Percentiles rank a stretch among this genome's conserved stretches.
These are phyloP conservation scores for Brasilioporus rufonigricans DNA, from an alignment of 768 basidiomycete species.

Conservation along the genomic window DNA sequence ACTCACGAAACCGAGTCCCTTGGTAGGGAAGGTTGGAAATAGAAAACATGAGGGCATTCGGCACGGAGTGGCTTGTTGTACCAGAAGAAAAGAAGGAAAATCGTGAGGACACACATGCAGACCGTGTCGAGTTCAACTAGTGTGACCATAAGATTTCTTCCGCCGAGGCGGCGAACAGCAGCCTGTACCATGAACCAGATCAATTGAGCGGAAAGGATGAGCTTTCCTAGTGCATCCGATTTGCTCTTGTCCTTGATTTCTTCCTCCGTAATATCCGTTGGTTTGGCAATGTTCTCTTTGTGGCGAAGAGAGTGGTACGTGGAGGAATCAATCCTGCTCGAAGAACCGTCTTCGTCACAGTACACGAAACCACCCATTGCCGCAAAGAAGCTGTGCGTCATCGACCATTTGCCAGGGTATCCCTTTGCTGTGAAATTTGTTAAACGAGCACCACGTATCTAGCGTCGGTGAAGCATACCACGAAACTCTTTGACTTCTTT, in stretches of 20 bases:
- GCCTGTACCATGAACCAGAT: background rate
- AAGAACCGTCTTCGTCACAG: background rate
- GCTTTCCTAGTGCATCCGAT: background rate
- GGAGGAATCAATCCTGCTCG: background rate
- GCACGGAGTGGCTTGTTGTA: slow-evolving; percentile 1
- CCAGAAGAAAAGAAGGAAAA: slow-evolving; percentile 2
- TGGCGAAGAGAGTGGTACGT: background rate
- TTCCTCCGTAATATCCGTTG: background rate
- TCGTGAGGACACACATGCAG: background rate
- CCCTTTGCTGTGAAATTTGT: background rate
- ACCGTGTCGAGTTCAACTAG: slow-evolving; percentile 6
- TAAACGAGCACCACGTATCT: background rate
- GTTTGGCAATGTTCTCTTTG: background rate
- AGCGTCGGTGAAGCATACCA: background rate
- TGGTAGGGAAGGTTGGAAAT: background rate
- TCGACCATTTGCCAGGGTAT: background rate
- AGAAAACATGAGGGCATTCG: background rate
- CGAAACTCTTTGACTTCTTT: background rate
- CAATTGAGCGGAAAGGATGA: background rate
- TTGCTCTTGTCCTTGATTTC: slow-evolving; percentile 1
- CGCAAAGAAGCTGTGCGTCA: background rate
- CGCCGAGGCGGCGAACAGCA: background rate
- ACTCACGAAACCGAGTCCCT: background rate
- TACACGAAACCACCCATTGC: background rate
- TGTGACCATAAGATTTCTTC: background rate